phyloP scores from a whole-genome alignment of 768 basidiomycete genomes.

The Phaeolepiota aurea region DNA sequence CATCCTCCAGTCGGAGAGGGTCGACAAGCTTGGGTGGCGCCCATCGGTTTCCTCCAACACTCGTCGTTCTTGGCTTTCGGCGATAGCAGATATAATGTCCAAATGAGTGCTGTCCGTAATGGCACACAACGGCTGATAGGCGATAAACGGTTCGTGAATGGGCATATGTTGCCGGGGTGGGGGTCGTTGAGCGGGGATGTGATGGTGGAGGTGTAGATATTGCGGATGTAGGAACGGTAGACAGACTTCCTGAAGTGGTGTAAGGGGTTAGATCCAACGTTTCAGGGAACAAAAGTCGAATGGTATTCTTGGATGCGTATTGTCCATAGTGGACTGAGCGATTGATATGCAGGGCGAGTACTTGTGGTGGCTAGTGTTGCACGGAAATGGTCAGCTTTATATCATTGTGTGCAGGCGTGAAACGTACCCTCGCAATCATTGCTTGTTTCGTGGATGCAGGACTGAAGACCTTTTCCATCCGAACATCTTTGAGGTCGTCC shows the following conservation, averaged over 20 bases:
- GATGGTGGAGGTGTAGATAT: slow-evolving; percentile 57
- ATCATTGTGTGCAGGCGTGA: no score
- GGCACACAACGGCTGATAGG: slow-evolving; percentile 80
- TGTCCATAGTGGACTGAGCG: slow-evolving; percentile 74
- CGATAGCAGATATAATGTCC: slow-evolving; percentile 94
- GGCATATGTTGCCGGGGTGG: slow-evolving; percentile 45
- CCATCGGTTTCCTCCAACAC: slow-evolving; percentile 28
- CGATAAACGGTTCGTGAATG: slow-evolving; percentile 72
- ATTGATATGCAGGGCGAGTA: slow-evolving; percentile 86
- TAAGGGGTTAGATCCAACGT: slow-evolving; percentile 84
- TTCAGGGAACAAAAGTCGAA: slow-evolving; percentile 77
- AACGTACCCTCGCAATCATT: slow-evolving; percentile 85
- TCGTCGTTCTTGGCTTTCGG: slow-evolving; percentile 57
- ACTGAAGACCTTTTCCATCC: slow-evolving; percentile 70
- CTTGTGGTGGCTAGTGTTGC: slow-evolving; percentile 65
- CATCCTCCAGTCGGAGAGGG: slow-evolving; percentile 16
- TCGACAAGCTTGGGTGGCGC: slow-evolving; percentile 24
- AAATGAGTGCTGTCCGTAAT: slow-evolving; percentile 87
- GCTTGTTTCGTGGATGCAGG: slow-evolving; percentile 79
- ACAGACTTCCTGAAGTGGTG: slow-evolving; percentile 75
- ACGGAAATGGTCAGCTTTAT: no score
- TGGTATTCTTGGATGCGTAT: slow-evolving; percentile 81
- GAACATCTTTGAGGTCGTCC: slow-evolving; percentile 74
- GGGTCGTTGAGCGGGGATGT: slow-evolving; percentile 41
- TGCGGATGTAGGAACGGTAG: slow-evolving; percentile 57